Base-by-base conservation (phyloP, 345 rosid species). In the Salix dunnii region DNA sequence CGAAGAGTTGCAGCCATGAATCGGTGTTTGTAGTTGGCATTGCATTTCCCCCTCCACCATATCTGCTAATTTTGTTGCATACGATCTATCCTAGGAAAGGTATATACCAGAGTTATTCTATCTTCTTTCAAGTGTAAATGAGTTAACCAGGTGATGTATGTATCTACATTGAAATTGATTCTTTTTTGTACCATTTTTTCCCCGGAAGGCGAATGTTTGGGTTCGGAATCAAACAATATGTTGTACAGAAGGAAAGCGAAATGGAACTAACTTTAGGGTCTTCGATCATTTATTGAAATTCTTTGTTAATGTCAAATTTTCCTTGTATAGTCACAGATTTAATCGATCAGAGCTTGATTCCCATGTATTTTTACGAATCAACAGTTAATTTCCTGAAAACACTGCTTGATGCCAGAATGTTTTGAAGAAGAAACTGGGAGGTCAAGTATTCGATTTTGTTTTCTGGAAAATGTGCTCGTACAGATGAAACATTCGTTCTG, bases 61-160 rank as follows among this genome's bases (percentile, higher is more conserved):
- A 78, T 67, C 80, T 69, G 7, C 40, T 77, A 74, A 68, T 74
- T 80, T 64, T 70, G 49, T 64, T 64, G 42, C 75, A 74, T 40
- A 42, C 64, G 60, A 36, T 74, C 42, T 35, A 78, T 61, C 74
- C 18, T 76, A 76, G 75, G 71, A 63, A 68, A 70, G 75, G 70
- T 46, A 68, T 66, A 53, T 68, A 67, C 73, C 72, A 35, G 36
- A 58, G 78, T 53, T 74, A 48, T 76, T 43, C 17, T 51, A 69
- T 69, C 74, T 73, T 43, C 66, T 48, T 81, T 78, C 76, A 64
- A 76, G 10, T 84, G 86, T 84, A 84, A 79, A 80, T 82, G 76
- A 77, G 68, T 74, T 77, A 67, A 78, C 77, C 70, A 69, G 73
- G 20, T 31, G 38, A 58, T 70, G 77, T 0, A 31, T 25, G 23